Conservation (phyloP, 2,329 filamentous ascomycete species). For the Aspergillus luchuensis region DNA sequence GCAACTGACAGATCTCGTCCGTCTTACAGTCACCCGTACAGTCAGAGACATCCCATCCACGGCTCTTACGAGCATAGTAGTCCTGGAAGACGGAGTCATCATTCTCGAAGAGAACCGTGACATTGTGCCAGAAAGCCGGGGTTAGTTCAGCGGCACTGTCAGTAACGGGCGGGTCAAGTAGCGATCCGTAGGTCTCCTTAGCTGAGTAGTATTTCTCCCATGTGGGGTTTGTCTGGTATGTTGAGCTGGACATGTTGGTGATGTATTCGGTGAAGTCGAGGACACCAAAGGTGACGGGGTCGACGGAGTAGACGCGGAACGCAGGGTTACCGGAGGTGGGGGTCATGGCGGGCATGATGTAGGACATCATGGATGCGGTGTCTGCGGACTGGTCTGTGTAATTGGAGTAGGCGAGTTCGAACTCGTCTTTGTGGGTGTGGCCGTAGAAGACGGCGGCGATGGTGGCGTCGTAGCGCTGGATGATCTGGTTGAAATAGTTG, state of each 20-base stretch:
- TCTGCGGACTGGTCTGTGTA: slow-evolving; percentile 47
- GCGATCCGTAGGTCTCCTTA: slow-evolving; percentile 51
- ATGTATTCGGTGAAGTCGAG: slow-evolving; percentile 55
- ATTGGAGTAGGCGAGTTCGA: slow-evolving; percentile 58
- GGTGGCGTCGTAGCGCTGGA: slow-evolving; percentile 57
- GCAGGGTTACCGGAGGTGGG: slow-evolving; percentile 58
- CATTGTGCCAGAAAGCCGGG: slow-evolving; percentile 61
- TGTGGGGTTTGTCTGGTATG: slow-evolving; percentile 55
- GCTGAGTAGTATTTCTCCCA: slow-evolving; percentile 51
- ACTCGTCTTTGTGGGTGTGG: slow-evolving; percentile 58
- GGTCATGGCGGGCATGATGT: slow-evolving; percentile 56
- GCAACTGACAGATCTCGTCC: slow-evolving; percentile 50
- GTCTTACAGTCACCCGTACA: slow-evolving; percentile 51
- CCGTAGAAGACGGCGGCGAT: slow-evolving; percentile 59
- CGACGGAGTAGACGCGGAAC: slow-evolving; percentile 58
- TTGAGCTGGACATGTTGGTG: slow-evolving; percentile 56
- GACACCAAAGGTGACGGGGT: slow-evolving; percentile 56
- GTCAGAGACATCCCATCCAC: slow-evolving; percentile 47
- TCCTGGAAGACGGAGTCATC: slow-evolving; percentile 50
- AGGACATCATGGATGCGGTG: slow-evolving; percentile 53
- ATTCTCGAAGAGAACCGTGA: slow-evolving; percentile 54
- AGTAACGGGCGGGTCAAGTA: slow-evolving; percentile 31
- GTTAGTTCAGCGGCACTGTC: slow-evolving; percentile 55
- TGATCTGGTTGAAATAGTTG: slow-evolving; percentile 59
- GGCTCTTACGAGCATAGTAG: slow-evolving; percentile 52